Conservation (phyloP, 2,329 filamentous ascomycete species). For the Hypoxylon sp. region DNA sequence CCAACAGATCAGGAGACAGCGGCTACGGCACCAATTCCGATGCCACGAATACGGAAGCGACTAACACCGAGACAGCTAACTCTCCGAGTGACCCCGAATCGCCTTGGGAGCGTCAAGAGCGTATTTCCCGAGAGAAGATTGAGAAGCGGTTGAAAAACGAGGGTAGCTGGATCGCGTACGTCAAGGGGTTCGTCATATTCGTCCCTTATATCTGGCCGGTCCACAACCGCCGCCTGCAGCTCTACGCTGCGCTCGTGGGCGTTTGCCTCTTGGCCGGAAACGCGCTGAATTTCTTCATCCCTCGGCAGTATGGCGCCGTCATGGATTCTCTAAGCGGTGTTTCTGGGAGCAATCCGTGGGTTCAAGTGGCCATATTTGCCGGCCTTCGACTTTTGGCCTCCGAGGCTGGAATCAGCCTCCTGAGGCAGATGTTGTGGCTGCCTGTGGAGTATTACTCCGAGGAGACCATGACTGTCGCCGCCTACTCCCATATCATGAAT, state of each 20-base stretch:
- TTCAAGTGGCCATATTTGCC: slow-evolving; percentile 61
- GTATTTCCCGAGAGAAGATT: slow-evolving; percentile 64
- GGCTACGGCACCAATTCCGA: slow-evolving; percentile 55
- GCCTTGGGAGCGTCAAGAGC: slow-evolving; percentile 61
- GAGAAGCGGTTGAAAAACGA: slow-evolving; percentile 75
- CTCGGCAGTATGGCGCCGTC: slow-evolving; percentile 82
- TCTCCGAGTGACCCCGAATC: slow-evolving; percentile 56
- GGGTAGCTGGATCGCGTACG: slow-evolving; percentile 79
- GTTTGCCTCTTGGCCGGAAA: slow-evolving; percentile 75
- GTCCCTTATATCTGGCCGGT: slow-evolving; percentile 82
- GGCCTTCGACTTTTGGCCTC: slow-evolving; percentile 60
- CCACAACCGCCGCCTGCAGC: slow-evolving; percentile 69
- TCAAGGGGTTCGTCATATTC: slow-evolving; percentile 78
- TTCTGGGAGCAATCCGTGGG: slow-evolving; percentile 59
- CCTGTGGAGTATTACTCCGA: slow-evolving; percentile 66
- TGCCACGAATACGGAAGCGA: slow-evolving; percentile 48
- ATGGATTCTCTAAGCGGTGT: slow-evolving; percentile 70
- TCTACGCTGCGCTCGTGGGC: slow-evolving; percentile 71
- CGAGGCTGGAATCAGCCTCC: slow-evolving; percentile 61
- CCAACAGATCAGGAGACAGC: slow-evolving; percentile 43
- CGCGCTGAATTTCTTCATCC: slow-evolving; percentile 77
- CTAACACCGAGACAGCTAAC: slow-evolving; percentile 44
- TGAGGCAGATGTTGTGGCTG: slow-evolving; percentile 64
- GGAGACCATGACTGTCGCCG: slow-evolving; percentile 61
- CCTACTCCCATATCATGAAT: slow-evolving; percentile 67